Conservation (phyloP, 352 stramenopile species). For the Phytophthora europaea region DNA sequence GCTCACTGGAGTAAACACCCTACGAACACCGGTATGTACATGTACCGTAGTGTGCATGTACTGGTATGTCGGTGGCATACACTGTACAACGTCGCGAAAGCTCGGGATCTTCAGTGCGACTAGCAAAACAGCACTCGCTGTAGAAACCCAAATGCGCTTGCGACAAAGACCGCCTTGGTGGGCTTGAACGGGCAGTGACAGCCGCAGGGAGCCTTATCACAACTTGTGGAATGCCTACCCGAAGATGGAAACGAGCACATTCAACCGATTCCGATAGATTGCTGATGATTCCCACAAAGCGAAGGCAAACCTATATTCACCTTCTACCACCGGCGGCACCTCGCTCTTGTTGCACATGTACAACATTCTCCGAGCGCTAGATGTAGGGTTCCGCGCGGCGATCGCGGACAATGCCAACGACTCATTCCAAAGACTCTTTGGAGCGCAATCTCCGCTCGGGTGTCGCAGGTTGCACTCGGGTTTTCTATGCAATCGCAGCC, state of each 20-base stretch:
- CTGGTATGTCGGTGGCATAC: not conserved
- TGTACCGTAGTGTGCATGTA: not conserved
- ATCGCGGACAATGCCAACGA: too few species aligned
- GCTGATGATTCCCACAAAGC: too few species aligned
- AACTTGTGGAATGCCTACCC: too few species aligned
- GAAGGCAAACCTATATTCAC: too few species aligned
- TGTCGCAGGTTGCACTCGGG: not conserved
- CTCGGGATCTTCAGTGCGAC: not conserved
- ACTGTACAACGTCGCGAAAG: not conserved
- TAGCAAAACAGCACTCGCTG: not conserved
- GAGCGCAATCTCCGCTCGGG: not conserved
- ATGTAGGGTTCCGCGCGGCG: too few species aligned
- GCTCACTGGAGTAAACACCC: not conserved
- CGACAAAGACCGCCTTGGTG: not conserved
- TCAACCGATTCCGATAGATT: too few species aligned
- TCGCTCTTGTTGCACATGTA: too few species aligned
- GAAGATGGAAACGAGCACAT: too few species aligned
- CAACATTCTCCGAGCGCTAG: too few species aligned
- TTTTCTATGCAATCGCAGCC: conserved; percentile 2
- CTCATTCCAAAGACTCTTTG: not conserved
- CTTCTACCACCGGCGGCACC: too few species aligned
- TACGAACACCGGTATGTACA: not conserved
- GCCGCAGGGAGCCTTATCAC: too few species aligned
- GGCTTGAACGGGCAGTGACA: too few species aligned
- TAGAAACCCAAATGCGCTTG: not conserved